A percentile compares a stretch with the other conserved stretches of the same genome.
These are phyloP conservation scores for Monilinia vaccinii-corymbosi DNA, from an alignment of 2,329 filamentous ascomycete genomes.

Conservation along the genomic window DNA sequence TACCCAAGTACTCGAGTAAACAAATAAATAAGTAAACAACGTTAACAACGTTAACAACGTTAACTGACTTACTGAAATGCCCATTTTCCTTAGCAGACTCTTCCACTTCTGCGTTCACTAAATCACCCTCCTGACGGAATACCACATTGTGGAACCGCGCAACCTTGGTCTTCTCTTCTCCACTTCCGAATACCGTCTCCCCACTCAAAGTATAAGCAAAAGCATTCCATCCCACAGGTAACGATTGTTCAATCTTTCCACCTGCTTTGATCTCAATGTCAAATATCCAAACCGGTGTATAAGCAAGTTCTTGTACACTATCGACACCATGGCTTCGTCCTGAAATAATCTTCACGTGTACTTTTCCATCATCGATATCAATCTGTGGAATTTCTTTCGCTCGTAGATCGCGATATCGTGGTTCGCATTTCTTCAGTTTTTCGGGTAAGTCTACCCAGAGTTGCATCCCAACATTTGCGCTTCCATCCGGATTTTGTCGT, in stretches of 20 bases:
- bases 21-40: neutral
- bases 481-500: slow-evolving; percentile 64
- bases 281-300: slow-evolving; percentile 94
- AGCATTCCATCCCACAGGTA: slow-evolving; percentile 79
- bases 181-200: slow-evolving; percentile 52
- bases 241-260: slow-evolving; percentile 61
- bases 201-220: slow-evolving; percentile 84
- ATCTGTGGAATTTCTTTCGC: slow-evolving; percentile 70
- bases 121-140: slow-evolving; percentile 72
- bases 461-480: slow-evolving; percentile 77
- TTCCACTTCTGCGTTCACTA: slow-evolving; percentile 61
- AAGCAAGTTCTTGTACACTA: slow-evolving; percentile 80
- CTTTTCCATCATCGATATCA: slow-evolving; percentile 61
- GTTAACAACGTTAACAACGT: neutral
- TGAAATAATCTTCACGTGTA: slow-evolving; percentile 82
- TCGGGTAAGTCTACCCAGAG: slow-evolving; percentile 89
- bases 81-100: slow-evolving; percentile 48
- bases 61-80: slow-evolving; percentile 32
- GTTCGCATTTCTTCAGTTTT: slow-evolving; percentile 78
- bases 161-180: slow-evolving; percentile 42
- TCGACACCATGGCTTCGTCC: slow-evolving; percentile 78
- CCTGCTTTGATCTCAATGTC: slow-evolving; percentile 76
- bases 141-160: slow-evolving; percentile 79
- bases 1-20: no score
- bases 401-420: slow-evolving; percentile 78